Conservation (phyloP, 1,284 basidiomycete genomes). For the Xerocomus nothofagi region DNA sequence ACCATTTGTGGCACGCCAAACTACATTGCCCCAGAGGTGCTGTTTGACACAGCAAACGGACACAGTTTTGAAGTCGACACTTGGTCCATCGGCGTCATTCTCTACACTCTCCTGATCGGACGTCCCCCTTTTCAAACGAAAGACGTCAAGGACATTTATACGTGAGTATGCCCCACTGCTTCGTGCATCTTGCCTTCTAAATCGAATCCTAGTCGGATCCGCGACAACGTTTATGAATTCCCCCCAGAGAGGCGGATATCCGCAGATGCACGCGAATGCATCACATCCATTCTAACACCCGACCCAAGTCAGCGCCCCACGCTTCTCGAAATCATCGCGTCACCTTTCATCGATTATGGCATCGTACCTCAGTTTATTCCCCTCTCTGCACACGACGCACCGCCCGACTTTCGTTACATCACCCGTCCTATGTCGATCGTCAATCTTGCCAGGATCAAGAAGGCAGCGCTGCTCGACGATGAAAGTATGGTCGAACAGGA, state of each 20-base stretch:
- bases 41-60: slow-evolving; percentile 94
- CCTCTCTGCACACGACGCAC: slow-evolving; percentile 67
- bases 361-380: slow-evolving; percentile 83
- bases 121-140: slow-evolving; percentile 98
- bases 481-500: slow-evolving; percentile 48
- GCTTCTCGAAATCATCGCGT: slow-evolving; percentile 82
- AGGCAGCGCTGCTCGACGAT: slow-evolving; percentile 59
- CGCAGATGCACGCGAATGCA: slow-evolving; percentile 71
- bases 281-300: slow-evolving; percentile 84
- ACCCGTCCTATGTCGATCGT: slow-evolving; percentile 59
- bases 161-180: slow-evolving; percentile 46
- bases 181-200: slow-evolving; percentile 9
- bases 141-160: slow-evolving; percentile 94
- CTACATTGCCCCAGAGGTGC: slow-evolving; percentile 97
- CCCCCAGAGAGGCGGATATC: slow-evolving; percentile 79
- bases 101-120: slow-evolving; percentile 94
- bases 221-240: slow-evolving; percentile 93
- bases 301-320: slow-evolving; percentile 81
- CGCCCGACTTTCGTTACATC: slow-evolving; percentile 76
- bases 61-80: slow-evolving; percentile 99
- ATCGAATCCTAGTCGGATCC: slow-evolving; percentile 70
- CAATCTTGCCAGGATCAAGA: slow-evolving; percentile 70
- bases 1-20: slow-evolving; percentile 99
- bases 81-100: slow-evolving; percentile 96
- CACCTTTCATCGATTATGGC: slow-evolving; percentile 84